phyloP scores from a whole-genome alignment of 768 basidiomycete genomes.

The Sarcodon aspratus region DNA sequence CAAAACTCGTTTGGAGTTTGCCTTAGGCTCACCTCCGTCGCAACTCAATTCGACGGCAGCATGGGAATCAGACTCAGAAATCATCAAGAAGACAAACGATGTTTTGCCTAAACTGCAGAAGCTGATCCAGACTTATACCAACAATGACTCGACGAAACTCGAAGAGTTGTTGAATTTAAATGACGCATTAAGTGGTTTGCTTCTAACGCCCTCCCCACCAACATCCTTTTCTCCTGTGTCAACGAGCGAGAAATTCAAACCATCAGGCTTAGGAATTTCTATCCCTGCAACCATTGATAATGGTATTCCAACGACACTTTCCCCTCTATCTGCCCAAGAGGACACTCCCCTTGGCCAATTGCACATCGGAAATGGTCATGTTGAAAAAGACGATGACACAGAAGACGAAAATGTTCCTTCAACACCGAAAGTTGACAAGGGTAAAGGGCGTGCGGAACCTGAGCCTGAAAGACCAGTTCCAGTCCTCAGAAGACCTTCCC shows the following conservation, averaged over 20 bases:
- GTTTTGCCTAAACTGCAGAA: conserved; percentile 39
- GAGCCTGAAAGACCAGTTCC: conserved; percentile 59
- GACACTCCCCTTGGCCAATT: neutral
- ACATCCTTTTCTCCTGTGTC: neutral
- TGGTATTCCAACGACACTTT: neutral
- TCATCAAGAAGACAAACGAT: conserved; percentile 38
- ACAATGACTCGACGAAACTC: conserved; percentile 36
- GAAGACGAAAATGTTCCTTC: conserved; percentile 24
- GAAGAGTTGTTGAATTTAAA: conserved; percentile 62
- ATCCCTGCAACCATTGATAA: neutral
- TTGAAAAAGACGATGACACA: neutral
- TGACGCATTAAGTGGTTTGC: conserved; percentile 50
- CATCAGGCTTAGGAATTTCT: neutral
- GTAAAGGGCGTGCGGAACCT: conserved; percentile 62
- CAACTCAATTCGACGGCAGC: conserved; percentile 3
- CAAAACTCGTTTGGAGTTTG: conserved; percentile 18
- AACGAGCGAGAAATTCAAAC: conserved; percentile 1
- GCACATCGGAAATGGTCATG: neutral
- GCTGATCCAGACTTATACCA: conserved; percentile 43
- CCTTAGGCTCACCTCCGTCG: conserved; percentile 12
- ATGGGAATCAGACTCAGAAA: conserved; percentile 20
- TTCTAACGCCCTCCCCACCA: conserved; percentile 26
- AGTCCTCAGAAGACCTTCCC: conserved; percentile 39
- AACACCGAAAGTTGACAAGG: conserved; percentile 67
- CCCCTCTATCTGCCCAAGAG: neutral